Evolutionary conservation across 2,329 filamentous ascomycete genomes (phyloP).

Genomic region (Venturia asperata): DNA sequence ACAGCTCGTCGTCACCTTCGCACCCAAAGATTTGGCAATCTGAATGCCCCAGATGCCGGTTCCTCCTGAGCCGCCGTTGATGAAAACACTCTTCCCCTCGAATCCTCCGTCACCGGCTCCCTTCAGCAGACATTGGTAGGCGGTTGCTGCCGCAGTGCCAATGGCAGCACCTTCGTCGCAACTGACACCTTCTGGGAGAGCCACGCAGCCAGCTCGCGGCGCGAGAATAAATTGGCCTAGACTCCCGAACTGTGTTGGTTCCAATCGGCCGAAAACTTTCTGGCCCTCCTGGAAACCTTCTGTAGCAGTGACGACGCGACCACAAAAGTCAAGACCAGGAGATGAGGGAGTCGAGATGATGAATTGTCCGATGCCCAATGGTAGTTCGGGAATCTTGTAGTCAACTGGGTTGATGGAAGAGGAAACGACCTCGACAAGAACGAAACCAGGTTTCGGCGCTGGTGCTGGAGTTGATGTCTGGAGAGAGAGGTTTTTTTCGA

Average conservation of each 20-base stretch:
- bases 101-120: background rate
- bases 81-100: conserved; percentile 16
- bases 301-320: conserved; percentile 38
- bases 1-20: conserved; percentile 53
- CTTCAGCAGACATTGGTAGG: conserved; percentile 28
- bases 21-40: conserved; percentile 54
- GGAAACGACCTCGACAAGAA: conserved; percentile 50
- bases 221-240: conserved; percentile 32
- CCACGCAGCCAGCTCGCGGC: conserved; percentile 21
- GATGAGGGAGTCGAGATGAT: conserved; percentile 37
- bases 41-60: conserved; percentile 55
- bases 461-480: conserved; percentile 37
- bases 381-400: conserved; percentile 53
- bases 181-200: conserved; percentile 28
- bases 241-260: conserved; percentile 29
- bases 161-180: conserved; percentile 33
- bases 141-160: conserved; percentile 35
- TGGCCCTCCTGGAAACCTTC: conserved; percentile 27
- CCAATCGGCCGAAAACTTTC: conserved; percentile 36
- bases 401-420: conserved; percentile 56
- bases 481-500: conserved; percentile 50
- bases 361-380: conserved; percentile 28
- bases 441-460: conserved; percentile 30
- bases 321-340: conserved; percentile 47
- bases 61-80: conserved; percentile 39